phyloP scores from a whole-genome alignment of 805 yeast species.

The Starmerella etchellsii region DNA sequence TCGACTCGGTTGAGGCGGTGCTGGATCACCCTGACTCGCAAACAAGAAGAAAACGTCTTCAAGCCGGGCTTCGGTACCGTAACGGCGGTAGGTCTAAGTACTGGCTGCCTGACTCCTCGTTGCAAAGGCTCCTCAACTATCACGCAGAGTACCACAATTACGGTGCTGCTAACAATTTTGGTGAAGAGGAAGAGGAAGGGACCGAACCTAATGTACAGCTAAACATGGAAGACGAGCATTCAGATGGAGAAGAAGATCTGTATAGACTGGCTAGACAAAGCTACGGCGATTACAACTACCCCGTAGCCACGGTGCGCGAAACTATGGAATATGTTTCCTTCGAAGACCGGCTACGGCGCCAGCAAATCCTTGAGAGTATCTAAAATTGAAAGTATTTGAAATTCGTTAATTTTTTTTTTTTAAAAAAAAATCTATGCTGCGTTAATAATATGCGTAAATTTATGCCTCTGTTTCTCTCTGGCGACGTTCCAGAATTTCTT shows the following conservation, averaged over 20 bases:
- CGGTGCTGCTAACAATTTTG: constrained; percentile 1
- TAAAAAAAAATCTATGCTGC: too few relatives aligned
- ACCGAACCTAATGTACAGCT: background rate
- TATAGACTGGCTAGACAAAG: constrained; percentile 26
- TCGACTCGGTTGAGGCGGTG: constrained; percentile 65
- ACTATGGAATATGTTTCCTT: constrained; percentile 19
- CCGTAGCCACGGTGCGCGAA: constrained; percentile 29
- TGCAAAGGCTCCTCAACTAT: constrained; percentile 1
- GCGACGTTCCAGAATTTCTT: constrained; percentile 27
- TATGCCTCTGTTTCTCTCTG: constrained; percentile 24
- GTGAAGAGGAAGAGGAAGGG: too few relatives aligned
- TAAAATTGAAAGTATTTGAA: background rate
- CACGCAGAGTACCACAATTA: background rate
- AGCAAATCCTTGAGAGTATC: constrained; percentile 4
- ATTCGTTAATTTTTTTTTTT: too few relatives aligned
- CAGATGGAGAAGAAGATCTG: constrained; percentile 26
- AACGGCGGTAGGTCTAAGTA: constrained; percentile 68
- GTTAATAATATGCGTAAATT: too few relatives aligned
- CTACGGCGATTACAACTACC: constrained; percentile 34
- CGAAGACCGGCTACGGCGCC: constrained; percentile 15
- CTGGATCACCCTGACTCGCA: constrained; percentile 51
- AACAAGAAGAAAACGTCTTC: constrained; percentile 54
- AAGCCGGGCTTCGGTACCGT: constrained; percentile 71
- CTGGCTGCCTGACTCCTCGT: constrained; percentile 44
- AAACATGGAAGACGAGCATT: constrained; percentile 10